Percentiles rank a stretch among this genome's conserved stretches.
Conservation (phyloP, 2,329 filamentous ascomycete genomes). For the Purpureocillium takamizusanense region DNA sequence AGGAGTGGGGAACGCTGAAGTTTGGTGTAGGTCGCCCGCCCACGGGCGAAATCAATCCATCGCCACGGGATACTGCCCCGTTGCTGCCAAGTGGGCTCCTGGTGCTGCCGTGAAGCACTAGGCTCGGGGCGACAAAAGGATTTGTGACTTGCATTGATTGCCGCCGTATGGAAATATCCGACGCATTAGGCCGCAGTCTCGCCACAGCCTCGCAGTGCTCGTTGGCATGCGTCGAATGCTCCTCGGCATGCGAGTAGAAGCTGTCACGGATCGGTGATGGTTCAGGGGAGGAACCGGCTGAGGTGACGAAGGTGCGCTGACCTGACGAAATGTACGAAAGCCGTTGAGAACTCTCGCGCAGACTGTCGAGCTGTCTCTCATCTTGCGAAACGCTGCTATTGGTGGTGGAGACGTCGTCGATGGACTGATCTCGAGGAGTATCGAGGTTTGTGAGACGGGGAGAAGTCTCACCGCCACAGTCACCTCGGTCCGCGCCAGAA, state of each 20-base stretch:
- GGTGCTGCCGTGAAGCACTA: neutral
- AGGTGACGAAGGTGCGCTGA: conserved; percentile 51
- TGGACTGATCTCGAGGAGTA: conserved; percentile 27
- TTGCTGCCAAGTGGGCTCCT: conserved; percentile 7
- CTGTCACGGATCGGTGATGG: conserved; percentile 46
- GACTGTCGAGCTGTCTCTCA: conserved; percentile 45
- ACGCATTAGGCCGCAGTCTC: conserved; percentile 41
- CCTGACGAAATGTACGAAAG: conserved; percentile 52
- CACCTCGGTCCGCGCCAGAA: neutral
- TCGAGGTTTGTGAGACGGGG: conserved; percentile 11
- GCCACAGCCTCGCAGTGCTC: conserved; percentile 20
- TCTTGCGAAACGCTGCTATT: conserved; percentile 51
- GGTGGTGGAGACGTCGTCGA: conserved; percentile 47
- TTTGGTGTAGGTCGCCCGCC: conserved; percentile 31
- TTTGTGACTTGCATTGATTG: conserved; percentile 41
- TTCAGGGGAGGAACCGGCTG: conserved; percentile 47
- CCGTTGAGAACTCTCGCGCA: conserved; percentile 47
- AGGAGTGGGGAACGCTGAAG: conserved; percentile 42
- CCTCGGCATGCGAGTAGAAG: conserved; percentile 24
- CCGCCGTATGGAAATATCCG: conserved; percentile 39
- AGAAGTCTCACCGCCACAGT: conserved; percentile 4
- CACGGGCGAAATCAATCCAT: conserved; percentile 5
- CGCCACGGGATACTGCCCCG: conserved; percentile 1
- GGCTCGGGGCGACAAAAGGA: conserved; percentile 28
- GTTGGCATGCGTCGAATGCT: conserved; percentile 11